Base-by-base conservation (phyloP, 2,329 filamentous ascomycete species). In the Aspergillus neoniger region DNA sequence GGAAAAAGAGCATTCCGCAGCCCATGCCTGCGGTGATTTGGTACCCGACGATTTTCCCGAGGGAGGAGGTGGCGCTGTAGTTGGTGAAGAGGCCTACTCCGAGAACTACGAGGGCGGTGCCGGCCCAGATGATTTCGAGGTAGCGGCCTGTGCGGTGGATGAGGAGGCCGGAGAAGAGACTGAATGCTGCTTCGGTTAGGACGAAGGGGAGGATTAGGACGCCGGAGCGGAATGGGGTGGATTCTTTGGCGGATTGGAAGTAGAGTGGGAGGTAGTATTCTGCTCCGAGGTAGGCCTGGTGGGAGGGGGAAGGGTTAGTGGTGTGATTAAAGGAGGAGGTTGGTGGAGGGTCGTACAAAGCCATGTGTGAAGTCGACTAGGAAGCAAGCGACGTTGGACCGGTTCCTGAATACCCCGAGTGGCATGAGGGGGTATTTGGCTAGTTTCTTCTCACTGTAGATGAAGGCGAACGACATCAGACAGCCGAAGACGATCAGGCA, bases 231-330 rank as follows among this genome's bases (percentile, higher is more conserved):
- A 90, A 76, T 0, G 88, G 86, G 0, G 82, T 81, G 1, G 85
- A 85, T 54, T 82, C 82, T 2, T 88, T 82, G 0, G 88, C 88
- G 2, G 86, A 83, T 71, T 93, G 90, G 57, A 91, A 88, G 74
- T 88, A 92, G 0, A 92, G 80, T 0, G 90, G 90, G 25, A 92
- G 79, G 68, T 90, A 92, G 74, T 91, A 92, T 53, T 86, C 84
- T 1, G 81, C 81, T 0, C 83, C 85, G 43, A 90, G 88, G 72
- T 89, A 89, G 36, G 86, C 83, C 68, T 87, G 12, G 78, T 87
- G 78, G 58, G 70, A 76, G 7, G 6, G 78, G 59, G 70, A 77
- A n/a, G 6, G 17, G 52, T 62, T 43, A 60, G 51, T 10, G 7
- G 48, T 4, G 28, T 21, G 32, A 36, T 36, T 36, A 12, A 36